Percentiles rank a stretch among this genome's conserved stretches.
phyloP scores from a whole-genome alignment of 2,329 filamentous ascomycete genomes.

The Elsinoe perseae region DNA sequence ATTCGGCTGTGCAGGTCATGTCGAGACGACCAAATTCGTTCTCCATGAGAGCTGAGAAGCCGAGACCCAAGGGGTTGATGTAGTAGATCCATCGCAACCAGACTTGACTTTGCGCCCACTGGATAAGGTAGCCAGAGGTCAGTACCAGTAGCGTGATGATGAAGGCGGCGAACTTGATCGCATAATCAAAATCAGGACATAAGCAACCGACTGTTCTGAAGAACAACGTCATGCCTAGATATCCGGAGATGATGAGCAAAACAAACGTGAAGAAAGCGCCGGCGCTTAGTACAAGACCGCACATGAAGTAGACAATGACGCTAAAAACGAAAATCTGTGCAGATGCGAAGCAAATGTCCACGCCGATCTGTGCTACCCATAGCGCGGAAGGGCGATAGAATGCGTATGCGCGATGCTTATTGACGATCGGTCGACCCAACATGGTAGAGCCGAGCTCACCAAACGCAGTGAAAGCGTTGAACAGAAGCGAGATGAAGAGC shows the following conservation, averaged over 20 bases:
- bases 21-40: slow-evolving; percentile 71
- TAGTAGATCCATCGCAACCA: slow-evolving; percentile 78
- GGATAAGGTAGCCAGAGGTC: slow-evolving; percentile 76
- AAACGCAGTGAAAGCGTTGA: slow-evolving; percentile 84
- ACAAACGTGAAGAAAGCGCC: slow-evolving; percentile 74
- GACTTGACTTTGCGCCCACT: slow-evolving; percentile 64
- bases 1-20: slow-evolving; percentile 60
- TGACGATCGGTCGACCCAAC: slow-evolving; percentile 67
- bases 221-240: slow-evolving; percentile 61
- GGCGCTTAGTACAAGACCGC: slow-evolving; percentile 57
- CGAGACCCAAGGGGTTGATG: slow-evolving; percentile 65
- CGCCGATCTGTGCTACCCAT: slow-evolving; percentile 75
- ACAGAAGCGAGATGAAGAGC: slow-evolving; percentile 69
- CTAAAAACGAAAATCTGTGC: slow-evolving; percentile 64
- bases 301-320: slow-evolving; percentile 75
- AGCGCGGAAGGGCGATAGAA: slow-evolving; percentile 76
- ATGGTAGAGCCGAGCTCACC: slow-evolving; percentile 68
- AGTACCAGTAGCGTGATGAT: slow-evolving; percentile 76
- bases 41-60: slow-evolving; percentile 72
- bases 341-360: slow-evolving; percentile 63
- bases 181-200: slow-evolving; percentile 75
- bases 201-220: slow-evolving; percentile 68
- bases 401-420: slow-evolving; percentile 76
- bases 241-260: slow-evolving; percentile 37
- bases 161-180: slow-evolving; percentile 69